Evolutionary conservation across 2,329 filamentous ascomycete genomes (phyloP), one percentile per base, ranked within the genome.

Genomic region (Aspergillus sp.): DNA sequence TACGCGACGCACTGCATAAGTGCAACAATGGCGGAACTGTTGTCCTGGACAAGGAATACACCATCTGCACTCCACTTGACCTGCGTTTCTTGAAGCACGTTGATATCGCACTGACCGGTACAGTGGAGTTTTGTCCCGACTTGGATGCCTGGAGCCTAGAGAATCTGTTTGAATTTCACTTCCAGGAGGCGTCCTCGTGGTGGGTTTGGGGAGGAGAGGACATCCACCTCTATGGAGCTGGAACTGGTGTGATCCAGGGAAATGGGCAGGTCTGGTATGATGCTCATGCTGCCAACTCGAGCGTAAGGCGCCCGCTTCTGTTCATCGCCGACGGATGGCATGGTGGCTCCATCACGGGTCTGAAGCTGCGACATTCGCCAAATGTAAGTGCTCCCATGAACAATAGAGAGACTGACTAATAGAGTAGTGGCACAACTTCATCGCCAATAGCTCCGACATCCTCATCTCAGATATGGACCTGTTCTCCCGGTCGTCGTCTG

Each of bases 111-210:
- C 82, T 55, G 81, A 86, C 51, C 82, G 86, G 84, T 19, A 81
- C 80, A 17, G 79, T 89, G 20, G 76, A 82, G 56, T 90, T 90
- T 73, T 83, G 82, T 53, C 82, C 86, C 3, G 84, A 90, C 67
- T 86, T 86, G 1, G 80, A 84, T 62, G 89, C 89, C 72, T 90
- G 88, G 88, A 20, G 3, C 4, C 80, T 86, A 61, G 79, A 78
- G 7, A 80, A 89, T 65, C 78, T 81, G 41, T 89, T 89, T 77
- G 81, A 82, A 54, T 85, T 86, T 22, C 77, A 75, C 5, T 90
- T 84, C 73, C 88, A 90, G 65, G 88, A 89, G 61, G 81, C 2
- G 88, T 89, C 77, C 89, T 86, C 79, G 81, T 86, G 68, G 79
- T 88, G 37, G 86, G 87, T 41, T 30, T 30, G 9, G 27, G 27